Percentiles rank a stretch among this genome's conserved stretches.
Conservation (phyloP, 805 yeast species). For the Candida corydali region DNA sequence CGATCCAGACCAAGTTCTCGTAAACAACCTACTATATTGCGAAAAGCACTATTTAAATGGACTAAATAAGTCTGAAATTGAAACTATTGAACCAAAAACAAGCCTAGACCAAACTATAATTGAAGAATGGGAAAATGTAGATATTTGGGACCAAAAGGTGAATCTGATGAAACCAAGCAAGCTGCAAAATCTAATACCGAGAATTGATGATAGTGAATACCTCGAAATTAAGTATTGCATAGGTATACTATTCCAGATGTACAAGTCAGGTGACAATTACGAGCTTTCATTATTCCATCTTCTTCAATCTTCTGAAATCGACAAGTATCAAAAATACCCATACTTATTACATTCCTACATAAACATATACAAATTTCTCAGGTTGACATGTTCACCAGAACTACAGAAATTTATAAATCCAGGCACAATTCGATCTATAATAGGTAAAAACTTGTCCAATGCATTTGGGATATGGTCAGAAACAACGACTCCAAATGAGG, state of each 20-base stretch:
- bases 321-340: slow-evolving; percentile 45
- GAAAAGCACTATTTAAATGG: slow-evolving; percentile 26
- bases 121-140: slow-evolving; percentile 35
- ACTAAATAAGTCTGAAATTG: slow-evolving; percentile 21
- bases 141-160: slow-evolving; percentile 33
- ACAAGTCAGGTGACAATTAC: slow-evolving; percentile 11
- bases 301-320: slow-evolving; percentile 50
- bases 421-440: slow-evolving; percentile 38
- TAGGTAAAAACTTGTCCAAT: slow-evolving; percentile 61
- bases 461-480: slow-evolving; percentile 68
- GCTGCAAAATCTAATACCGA: slow-evolving; percentile 33
- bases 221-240: slow-evolving; percentile 47
- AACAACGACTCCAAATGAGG: slow-evolving; percentile 33
- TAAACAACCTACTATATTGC: slow-evolving; percentile 30
- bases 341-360: slow-evolving; percentile 44
- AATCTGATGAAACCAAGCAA: slow-evolving; percentile 32
- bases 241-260: slow-evolving; percentile 28
- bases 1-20: slow-evolving; percentile 34
- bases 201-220: slow-evolving; percentile 51
- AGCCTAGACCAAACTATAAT: slow-evolving; percentile 14
- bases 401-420: slow-evolving; percentile 35
- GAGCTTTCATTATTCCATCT: slow-evolving; percentile 31
- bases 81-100: slow-evolving; percentile 15
- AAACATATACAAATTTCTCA: slow-evolving; percentile 45
- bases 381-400: slow-evolving; percentile 30